Conservation (phyloP, 2,329 filamentous ascomycete genomes). For the Didymella sp. region DNA sequence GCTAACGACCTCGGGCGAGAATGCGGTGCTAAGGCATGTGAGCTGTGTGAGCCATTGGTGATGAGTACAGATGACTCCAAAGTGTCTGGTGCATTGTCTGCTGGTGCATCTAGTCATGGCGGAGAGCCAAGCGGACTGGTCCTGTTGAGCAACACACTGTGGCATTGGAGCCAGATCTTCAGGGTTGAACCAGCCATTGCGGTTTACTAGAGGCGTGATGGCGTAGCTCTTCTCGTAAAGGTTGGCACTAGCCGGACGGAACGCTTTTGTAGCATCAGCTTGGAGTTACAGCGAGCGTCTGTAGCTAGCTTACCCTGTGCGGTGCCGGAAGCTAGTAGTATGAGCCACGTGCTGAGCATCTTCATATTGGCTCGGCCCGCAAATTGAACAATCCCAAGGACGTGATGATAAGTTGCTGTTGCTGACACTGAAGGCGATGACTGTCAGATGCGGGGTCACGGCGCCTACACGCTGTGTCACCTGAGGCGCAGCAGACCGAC, state of each 20-base stretch:
- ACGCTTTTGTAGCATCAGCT: not conserved
- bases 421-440: not conserved
- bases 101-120: slow-evolving; percentile 43
- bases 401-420: not conserved
- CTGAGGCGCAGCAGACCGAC: not conserved
- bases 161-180: slow-evolving; percentile 46
- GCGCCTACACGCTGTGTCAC: not conserved
- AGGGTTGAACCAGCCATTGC: slow-evolving; percentile 44
- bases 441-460: not conserved
- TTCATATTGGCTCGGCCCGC: not conserved
- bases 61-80: slow-evolving; percentile 43
- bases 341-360: not conserved
- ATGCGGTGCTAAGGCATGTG: slow-evolving; percentile 41
- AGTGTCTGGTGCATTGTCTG: slow-evolving; percentile 40
- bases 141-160: slow-evolving; percentile 47
- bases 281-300: not conserved
- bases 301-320: not conserved
- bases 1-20: slow-evolving; percentile 37
- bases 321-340: not conserved
- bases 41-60: slow-evolving; percentile 45
- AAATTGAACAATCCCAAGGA: not conserved
- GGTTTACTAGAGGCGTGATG: not conserved
- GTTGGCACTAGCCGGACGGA: not conserved
- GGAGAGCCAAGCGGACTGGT: slow-evolving; percentile 39
- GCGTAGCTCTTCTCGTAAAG: not conserved